Evolutionary conservation across 208 protist genomes (phyloP).

Genomic region (Crithidia acanthocephali): DNA sequence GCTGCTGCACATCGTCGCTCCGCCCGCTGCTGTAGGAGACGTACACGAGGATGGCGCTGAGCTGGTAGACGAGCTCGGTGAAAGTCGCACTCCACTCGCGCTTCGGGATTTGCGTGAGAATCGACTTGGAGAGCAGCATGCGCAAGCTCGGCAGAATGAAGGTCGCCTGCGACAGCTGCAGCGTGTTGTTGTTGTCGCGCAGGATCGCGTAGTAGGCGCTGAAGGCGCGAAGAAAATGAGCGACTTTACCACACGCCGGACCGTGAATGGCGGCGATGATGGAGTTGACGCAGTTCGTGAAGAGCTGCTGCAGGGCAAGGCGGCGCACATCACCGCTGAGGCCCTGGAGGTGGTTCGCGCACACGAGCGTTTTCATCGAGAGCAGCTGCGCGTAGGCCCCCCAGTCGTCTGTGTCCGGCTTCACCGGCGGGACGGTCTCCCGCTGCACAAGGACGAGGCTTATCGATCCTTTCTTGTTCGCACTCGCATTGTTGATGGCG

Average conservation of each 20-base stretch:
- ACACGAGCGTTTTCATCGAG: conserved; percentile 55
- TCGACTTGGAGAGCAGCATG: conserved; percentile 70
- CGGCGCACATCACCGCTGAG: conserved; percentile 35
- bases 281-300: conserved; percentile 65
- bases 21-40: conserved; percentile 20
- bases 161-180: conserved; percentile 16
- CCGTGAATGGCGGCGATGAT: conserved; percentile 72
- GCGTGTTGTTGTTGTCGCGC: conserved; percentile 20
- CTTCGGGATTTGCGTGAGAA: conserved; percentile 38
- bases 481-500: background rate
- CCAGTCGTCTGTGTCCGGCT: conserved; percentile 43
- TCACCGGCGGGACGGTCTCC: background rate
- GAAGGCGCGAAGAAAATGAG: conserved; percentile 39
- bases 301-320: conserved; percentile 39
- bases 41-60: conserved; percentile 27
- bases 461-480: conserved; percentile 16
- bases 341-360: conserved; percentile 30
- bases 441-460: conserved; percentile 11
- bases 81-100: conserved; percentile 32
- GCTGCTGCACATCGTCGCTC: conserved; percentile 28
- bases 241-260: conserved; percentile 17
- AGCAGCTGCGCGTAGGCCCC: conserved; percentile 61
- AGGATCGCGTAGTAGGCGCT: conserved; percentile 43
- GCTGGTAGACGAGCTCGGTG: conserved; percentile 31
- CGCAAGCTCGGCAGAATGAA: conserved; percentile 66